Evolutionary conservation across 495 filamentous ascomycete species (phyloP), one percentile per base, ranked within the genome.

Genomic region (Emericellopsis terricola): DNA sequence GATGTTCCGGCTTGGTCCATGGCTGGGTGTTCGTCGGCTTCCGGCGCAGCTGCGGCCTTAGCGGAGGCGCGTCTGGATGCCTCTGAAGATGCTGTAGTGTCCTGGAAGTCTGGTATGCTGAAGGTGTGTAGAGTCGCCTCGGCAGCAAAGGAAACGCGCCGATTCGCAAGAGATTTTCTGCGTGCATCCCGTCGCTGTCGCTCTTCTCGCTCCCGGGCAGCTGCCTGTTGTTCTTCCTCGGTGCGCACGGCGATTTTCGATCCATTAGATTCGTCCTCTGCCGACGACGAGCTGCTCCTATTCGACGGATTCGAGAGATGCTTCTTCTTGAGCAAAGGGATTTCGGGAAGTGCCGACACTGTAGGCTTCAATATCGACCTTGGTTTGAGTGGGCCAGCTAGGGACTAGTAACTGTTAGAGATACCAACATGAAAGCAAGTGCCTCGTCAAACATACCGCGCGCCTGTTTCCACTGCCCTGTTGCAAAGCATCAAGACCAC

Each of bases 101-200:
- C 84, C 39, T 75, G 69, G 36, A 87, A 77, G 43, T 96, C 87
- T 2, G 92, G 70, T 34, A 94, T 86, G 48, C 94, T 85, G 73
- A 92, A 99, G 3, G 89, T 99, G 49, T 99, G 89, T 20, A 99
- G 60, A 7, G 89, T 99, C 10, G 89, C 89, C 54, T 99, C 89
- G 1, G 89, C 89, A 4, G 89, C 89, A 49, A 99, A 99, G 0
- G 87, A 94, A 26, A 99, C 89, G 38, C 89, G 73, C 45, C 91
- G 80, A 53, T 89, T 87, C 20, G 81, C 84, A 40, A 93, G 68
- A 1, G 86, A 94, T 46, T 94, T 94, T 28, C 89, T 68, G 31
- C 91, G 73, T 19, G 82, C 85, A 38, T 89, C 89, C 37, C 83
- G 64, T 19, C 70, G 62, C 48, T 84, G 77, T 42, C 70, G 69